A percentile compares a stretch with the other conserved stretches of the same genome.
phyloP scores from a whole-genome alignment of 225 moss, liverwort and hornwort genomes.

The Rhytidiadelphus loreus region DNA sequence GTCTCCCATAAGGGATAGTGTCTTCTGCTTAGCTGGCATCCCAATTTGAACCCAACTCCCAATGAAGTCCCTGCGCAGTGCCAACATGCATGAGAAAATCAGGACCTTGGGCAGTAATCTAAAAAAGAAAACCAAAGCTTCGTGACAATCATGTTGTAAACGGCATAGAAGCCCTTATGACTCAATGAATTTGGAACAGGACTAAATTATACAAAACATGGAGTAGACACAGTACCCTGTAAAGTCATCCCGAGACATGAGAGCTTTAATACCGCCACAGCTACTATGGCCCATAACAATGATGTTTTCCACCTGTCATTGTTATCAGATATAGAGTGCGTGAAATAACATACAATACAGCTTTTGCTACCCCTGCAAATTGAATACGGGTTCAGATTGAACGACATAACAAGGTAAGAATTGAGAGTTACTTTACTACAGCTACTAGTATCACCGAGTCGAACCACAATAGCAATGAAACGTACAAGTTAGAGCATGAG shows the following conservation, averaged over 20 bases:
- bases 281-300: constrained; percentile 72
- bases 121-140: not conserved
- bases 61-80: constrained; percentile 38
- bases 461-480: not conserved
- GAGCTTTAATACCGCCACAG: constrained; percentile 73
- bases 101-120: not conserved
- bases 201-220: not conserved
- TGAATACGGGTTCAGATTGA: not conserved
- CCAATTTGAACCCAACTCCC: constrained; percentile 67
- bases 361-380: not conserved
- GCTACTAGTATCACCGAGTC: not conserved
- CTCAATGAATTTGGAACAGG: not conserved
- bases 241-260: constrained; percentile 53
- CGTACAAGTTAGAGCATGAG: not conserved
- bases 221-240: not conserved
- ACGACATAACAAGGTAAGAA: not conserved
- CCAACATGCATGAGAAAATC: not conserved
- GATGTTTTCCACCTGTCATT: constrained; percentile 59
- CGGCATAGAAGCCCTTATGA: not conserved
- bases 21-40: constrained; percentile 45
- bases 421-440: not conserved
- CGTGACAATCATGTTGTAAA: not conserved
- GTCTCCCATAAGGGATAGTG: constrained; percentile 23
- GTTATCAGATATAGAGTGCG: not conserved
- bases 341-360: not conserved